Percentiles rank a stretch among this genome's conserved stretches.
phyloP scores from a whole-genome alignment of 345 rosid species.

The Citrus medica region DNA sequence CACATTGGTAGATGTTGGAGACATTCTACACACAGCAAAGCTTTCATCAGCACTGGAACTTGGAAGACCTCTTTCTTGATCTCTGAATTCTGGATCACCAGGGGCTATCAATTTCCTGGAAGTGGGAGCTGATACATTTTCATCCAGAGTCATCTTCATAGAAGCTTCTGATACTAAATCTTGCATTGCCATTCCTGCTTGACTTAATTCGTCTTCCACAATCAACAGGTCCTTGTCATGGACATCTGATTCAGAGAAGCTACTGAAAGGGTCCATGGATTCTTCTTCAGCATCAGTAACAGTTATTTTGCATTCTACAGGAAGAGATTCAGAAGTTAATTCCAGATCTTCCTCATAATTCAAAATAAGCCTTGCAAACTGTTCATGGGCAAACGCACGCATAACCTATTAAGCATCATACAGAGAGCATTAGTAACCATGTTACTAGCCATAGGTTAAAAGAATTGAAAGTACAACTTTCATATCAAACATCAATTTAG shows the following conservation, averaged over 20 bases:
- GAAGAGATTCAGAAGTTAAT: constrained; percentile 52
- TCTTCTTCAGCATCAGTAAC: constrained; percentile 57
- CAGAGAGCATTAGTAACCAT: constrained; percentile 11
- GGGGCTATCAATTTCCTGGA: constrained; percentile 26
- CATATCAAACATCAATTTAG: neutral
- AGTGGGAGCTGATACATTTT: constrained; percentile 28
- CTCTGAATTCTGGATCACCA: constrained; percentile 19
- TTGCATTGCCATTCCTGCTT: constrained; percentile 21
- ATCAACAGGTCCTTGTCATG: constrained; percentile 30
- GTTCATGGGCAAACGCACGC: constrained; percentile 94
- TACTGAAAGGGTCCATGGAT: constrained; percentile 37
- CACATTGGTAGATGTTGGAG: constrained; percentile 35
- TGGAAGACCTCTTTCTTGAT: constrained; percentile 21
- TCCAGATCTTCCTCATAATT: constrained; percentile 61
- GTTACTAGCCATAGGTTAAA: neutral
- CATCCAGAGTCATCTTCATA: constrained; percentile 38
- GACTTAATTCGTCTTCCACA: constrained; percentile 29
- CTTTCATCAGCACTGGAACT: constrained; percentile 28
- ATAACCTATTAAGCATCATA: constrained; percentile 56
- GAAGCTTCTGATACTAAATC: constrained; percentile 32
- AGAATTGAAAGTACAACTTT: neutral
- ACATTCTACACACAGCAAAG: constrained; percentile 31
- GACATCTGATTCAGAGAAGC: constrained; percentile 34
- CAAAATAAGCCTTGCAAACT: constrained; percentile 89
- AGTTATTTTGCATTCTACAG: constrained; percentile 49